A percentile compares a stretch with the other conserved stretches of the same genome.
Conservation (phyloP, 352 stramenopile species). For the Globisporangium heterothallicum region DNA sequence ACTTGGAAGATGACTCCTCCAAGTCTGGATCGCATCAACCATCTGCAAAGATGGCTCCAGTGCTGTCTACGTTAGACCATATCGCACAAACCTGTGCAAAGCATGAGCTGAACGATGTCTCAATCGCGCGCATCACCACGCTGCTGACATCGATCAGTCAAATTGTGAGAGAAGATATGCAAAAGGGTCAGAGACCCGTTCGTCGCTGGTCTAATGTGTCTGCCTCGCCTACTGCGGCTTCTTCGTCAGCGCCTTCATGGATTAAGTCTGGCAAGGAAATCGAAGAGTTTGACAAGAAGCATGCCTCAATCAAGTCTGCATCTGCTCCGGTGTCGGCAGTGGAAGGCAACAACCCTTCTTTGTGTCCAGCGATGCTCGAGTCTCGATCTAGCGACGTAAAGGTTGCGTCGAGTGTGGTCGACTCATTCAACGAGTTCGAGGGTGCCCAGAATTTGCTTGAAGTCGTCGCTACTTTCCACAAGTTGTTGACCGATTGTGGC, state of each 20-base stretch:
- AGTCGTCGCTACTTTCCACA: constrained; percentile 46
- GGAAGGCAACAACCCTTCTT: constrained; percentile 1
- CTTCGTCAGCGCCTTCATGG: constrained; percentile 22
- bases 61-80: constrained; percentile 42
- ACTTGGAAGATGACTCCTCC: not conserved
- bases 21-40: constrained; percentile 5
- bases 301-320: constrained; percentile 3
- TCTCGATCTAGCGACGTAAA: constrained; percentile 21
- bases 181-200: constrained; percentile 39
- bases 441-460: constrained; percentile 57
- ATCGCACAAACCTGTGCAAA: constrained; percentile 49
- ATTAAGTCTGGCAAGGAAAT: constrained; percentile 31
- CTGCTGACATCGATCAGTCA: constrained; percentile 60
- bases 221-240: constrained; percentile 9
- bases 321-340: not conserved
- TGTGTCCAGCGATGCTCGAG: constrained; percentile 22
- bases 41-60: constrained; percentile 30
- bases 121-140: constrained; percentile 62
- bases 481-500: constrained; percentile 46
- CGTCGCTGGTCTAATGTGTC: constrained; percentile 35
- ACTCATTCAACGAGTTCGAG: constrained; percentile 64
- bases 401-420: constrained; percentile 30
- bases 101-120: constrained; percentile 53
- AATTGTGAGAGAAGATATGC: constrained; percentile 59
- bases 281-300: constrained; percentile 27